Conservation (phyloP, 345 rosid genomes). For the Crucihimalaya himalaica region DNA sequence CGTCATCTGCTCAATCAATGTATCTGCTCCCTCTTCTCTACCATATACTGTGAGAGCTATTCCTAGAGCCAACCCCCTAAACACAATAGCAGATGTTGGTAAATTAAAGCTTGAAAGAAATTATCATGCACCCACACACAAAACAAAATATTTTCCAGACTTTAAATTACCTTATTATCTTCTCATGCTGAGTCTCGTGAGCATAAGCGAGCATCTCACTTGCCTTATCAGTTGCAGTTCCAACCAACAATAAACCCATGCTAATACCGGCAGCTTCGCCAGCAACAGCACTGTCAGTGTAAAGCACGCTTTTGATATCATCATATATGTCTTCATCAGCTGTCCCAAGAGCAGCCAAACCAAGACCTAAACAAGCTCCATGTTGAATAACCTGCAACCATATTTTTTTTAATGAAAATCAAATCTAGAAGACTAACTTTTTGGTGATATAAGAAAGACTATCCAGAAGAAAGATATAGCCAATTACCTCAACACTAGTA, state of each 20-base stretch:
- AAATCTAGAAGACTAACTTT: background rate
- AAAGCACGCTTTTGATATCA: slow-evolving; percentile 74
- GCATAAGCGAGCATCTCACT: slow-evolving; percentile 96
- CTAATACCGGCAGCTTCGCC: slow-evolving; percentile 97
- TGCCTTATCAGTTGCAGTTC: slow-evolving; percentile 95
- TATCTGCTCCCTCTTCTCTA: slow-evolving; percentile 97
- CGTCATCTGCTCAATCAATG: slow-evolving; percentile 95
- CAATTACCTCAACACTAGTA: slow-evolving; percentile 75
- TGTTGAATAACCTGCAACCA: slow-evolving; percentile 86
- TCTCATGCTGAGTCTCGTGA: slow-evolving; percentile 95
- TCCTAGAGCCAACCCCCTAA: slow-evolving; percentile 88
- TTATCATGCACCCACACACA: slow-evolving; percentile 2
- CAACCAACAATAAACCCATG: slow-evolving; percentile 94
- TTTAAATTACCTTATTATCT: slow-evolving; percentile 69
- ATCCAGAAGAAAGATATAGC: background rate
- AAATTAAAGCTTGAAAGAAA: slow-evolving; percentile 4
- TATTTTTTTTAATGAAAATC: slow-evolving; percentile 3
- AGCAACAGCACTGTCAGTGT: slow-evolving; percentile 91
- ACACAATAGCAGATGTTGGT: slow-evolving; percentile 4
- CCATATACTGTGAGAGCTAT: slow-evolving; percentile 96
- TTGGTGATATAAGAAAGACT: background rate
- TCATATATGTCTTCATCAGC: slow-evolving; percentile 91
- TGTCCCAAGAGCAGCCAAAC: slow-evolving; percentile 94
- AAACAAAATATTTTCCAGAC: background rate
- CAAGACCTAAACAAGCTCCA: slow-evolving; percentile 98